A percentile compares a stretch with the other conserved stretches of the same genome.
Evolutionary conservation across 805 yeast genomes (phyloP).

Genomic region (Pichia gijzeniarum): DNA sequence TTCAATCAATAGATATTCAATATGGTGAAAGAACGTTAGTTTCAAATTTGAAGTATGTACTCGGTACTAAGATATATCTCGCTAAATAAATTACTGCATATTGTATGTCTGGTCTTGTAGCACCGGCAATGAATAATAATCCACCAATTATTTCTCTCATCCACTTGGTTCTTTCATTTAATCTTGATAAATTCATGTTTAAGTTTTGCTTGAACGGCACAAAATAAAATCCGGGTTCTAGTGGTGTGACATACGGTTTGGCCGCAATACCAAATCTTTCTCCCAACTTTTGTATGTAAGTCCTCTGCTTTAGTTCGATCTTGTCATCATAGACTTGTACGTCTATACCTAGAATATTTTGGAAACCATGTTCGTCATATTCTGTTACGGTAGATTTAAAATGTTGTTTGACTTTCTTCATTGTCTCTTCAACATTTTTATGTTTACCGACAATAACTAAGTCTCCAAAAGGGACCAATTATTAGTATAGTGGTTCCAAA

Average conservation of each 20-base stretch:
- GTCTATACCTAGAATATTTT: conserved; percentile 1
- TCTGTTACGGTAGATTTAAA: not conserved
- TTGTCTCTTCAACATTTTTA: not conserved
- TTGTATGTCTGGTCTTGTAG: not conserved
- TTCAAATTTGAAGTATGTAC: conserved; percentile 42
- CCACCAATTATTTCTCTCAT: not conserved
- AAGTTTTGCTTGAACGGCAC: not conserved
- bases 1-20: conserved; percentile 18
- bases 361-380: not conserved
- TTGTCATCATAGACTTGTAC: not conserved
- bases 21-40: conserved; percentile 33
- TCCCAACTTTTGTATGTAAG: not conserved
- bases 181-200: not conserved
- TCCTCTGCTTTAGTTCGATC: not conserved
- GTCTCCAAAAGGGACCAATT: conserved; percentile 1
- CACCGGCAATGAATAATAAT: not conserved
- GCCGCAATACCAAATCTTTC: not conserved
- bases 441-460: not conserved
- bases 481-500: not conserved
- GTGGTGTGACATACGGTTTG: not conserved
- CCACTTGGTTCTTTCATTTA: not conserved
- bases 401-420: not conserved
- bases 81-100: not conserved
- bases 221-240: not conserved
- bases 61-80: conserved; percentile 34